These are phyloP conservation scores for Aspergillus thermomutatus DNA, from an alignment of 2,329 filamentous ascomycete genomes.

Conservation along the genomic window DNA sequence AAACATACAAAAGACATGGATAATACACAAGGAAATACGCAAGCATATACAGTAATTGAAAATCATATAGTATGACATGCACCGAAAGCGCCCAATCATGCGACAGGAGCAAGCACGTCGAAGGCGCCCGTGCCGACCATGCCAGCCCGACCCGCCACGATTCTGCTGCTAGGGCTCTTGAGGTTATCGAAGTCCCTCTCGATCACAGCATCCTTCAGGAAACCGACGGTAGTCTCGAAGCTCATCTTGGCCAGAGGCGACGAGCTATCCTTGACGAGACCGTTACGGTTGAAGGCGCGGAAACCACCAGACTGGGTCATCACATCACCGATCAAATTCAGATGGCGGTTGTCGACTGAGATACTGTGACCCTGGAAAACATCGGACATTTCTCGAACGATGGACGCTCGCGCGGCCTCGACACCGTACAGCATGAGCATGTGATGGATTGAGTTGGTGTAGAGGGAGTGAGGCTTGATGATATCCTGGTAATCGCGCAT, in stretches of 20 bases:
- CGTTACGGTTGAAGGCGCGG: constrained; percentile 88
- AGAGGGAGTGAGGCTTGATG: constrained; percentile 80
- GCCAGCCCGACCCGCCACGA: constrained; percentile 81
- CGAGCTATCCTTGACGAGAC: constrained; percentile 72
- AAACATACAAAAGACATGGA: constrained; percentile 14
- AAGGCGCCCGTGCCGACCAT: constrained; percentile 88
- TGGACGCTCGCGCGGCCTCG: constrained; percentile 82
- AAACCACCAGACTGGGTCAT: constrained; percentile 95
- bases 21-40: constrained; percentile 12
- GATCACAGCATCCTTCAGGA: constrained; percentile 86
- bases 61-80: constrained; percentile 10
- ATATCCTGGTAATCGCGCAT: constrained; percentile 86
- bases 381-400: constrained; percentile 77
- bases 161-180: constrained; percentile 76
- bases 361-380: constrained; percentile 94
- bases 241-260: constrained; percentile 98
- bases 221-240: constrained; percentile 94
- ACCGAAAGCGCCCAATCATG: constrained; percentile 26
- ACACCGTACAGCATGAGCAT: constrained; percentile 86
- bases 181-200: constrained; percentile 90
- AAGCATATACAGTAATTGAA: constrained; percentile 17
- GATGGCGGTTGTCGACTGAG: constrained; percentile 81
- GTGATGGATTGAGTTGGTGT: constrained; percentile 88
- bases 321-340: constrained; percentile 93
- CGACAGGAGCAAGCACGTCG: constrained; percentile 67